Percentiles rank a stretch among this genome's conserved stretches.
Evolutionary conservation across 495 filamentous ascomycete species (phyloP).

Genomic region (Aeminium ludgeri): DNA sequence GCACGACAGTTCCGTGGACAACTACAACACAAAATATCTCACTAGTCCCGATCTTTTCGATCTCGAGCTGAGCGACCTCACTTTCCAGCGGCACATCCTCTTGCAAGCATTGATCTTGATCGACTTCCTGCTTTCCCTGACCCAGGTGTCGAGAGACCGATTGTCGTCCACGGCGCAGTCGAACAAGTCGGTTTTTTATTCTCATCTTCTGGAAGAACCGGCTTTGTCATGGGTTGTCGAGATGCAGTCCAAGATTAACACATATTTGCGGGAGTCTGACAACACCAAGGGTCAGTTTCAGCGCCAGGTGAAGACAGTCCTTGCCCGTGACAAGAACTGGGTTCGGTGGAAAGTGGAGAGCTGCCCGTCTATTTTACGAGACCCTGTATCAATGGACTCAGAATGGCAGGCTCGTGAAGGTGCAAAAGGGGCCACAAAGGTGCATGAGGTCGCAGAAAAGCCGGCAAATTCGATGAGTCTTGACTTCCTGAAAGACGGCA

Average conservation of each 20-base stretch:
- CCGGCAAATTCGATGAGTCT: slow-evolving; percentile 58
- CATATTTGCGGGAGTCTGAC: slow-evolving; percentile 43
- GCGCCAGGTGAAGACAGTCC: slow-evolving; percentile 86
- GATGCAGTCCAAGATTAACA: slow-evolving; percentile 56
- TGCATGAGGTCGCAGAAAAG: slow-evolving; percentile 45
- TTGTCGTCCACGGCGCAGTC: slow-evolving; percentile 40
- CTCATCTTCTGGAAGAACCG: slow-evolving; percentile 57
- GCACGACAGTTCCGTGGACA: slow-evolving; percentile 45
- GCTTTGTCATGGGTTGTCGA: slow-evolving; percentile 69
- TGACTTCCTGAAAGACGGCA: slow-evolving; percentile 54
- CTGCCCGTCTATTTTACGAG: slow-evolving; percentile 68
- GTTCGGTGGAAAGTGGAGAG: slow-evolving; percentile 92
- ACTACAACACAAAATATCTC: slow-evolving; percentile 91
- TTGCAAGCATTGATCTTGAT: slow-evolving; percentile 88
- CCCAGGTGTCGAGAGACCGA: slow-evolving; percentile 63
- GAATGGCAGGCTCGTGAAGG: slow-evolving; percentile 48
- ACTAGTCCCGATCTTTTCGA: slow-evolving; percentile 91
- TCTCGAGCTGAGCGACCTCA: slow-evolving; percentile 84
- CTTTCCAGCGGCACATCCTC: slow-evolving; percentile 81
- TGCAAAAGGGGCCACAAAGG: slow-evolving; percentile 45
- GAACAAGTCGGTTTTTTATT: slow-evolving; percentile 68
- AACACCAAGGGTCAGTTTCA: slow-evolving; percentile 81
- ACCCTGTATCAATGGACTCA: slow-evolving; percentile 45
- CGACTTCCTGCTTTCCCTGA: slow-evolving; percentile 81
- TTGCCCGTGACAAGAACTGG: slow-evolving; percentile 95